Percentiles rank a stretch among this genome's conserved stretches.
Evolutionary conservation across 108 stramenopile genomes (phyloP).

Genomic region (Fragilaria crotonensis): DNA sequence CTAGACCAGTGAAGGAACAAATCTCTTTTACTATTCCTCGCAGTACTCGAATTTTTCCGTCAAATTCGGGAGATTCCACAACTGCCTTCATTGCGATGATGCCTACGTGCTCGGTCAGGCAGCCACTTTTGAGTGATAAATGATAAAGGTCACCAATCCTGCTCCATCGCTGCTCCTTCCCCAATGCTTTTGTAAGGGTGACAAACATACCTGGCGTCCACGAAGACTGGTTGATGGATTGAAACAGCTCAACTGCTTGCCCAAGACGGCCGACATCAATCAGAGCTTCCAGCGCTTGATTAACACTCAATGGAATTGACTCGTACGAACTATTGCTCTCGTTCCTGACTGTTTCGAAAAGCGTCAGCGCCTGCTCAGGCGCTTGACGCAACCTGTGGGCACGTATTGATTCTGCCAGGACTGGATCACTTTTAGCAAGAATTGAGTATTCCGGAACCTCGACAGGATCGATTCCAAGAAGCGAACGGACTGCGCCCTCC

Average conservation of each 20-base stretch:
- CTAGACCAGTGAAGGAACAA: constrained; percentile 29
- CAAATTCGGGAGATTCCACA: constrained; percentile 18
- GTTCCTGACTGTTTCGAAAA: constrained; percentile 6
- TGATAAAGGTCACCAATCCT: constrained; percentile 43
- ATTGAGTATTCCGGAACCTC: neutral
- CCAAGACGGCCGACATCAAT: constrained; percentile 6
- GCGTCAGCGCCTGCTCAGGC: neutral
- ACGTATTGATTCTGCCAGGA: constrained; percentile 4
- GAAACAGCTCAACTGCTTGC: constrained; percentile 18
- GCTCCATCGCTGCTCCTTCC: constrained; percentile 23
- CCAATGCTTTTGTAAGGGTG: constrained; percentile 22
- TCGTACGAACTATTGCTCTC: constrained; percentile 2
- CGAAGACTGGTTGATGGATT: constrained; percentile 6
- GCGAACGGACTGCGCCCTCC: neutral
- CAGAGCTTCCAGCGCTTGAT: constrained; percentile 2
- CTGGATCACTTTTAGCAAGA: neutral
- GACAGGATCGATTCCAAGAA: constrained; percentile 5
- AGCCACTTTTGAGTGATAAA: constrained; percentile 32
- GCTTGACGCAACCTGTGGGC: neutral
- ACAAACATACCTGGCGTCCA: constrained; percentile 28
- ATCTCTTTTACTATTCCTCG: constrained; percentile 52
- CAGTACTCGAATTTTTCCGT: constrained; percentile 44
- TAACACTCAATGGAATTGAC: neutral
- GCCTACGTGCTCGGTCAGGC: constrained; percentile 51
- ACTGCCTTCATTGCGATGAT: constrained; percentile 59